Percentiles rank a stretch among this genome's conserved stretches.
Evolutionary conservation across 495 filamentous ascomycete species (phyloP).

Genomic region (Penicillium steckii): DNA sequence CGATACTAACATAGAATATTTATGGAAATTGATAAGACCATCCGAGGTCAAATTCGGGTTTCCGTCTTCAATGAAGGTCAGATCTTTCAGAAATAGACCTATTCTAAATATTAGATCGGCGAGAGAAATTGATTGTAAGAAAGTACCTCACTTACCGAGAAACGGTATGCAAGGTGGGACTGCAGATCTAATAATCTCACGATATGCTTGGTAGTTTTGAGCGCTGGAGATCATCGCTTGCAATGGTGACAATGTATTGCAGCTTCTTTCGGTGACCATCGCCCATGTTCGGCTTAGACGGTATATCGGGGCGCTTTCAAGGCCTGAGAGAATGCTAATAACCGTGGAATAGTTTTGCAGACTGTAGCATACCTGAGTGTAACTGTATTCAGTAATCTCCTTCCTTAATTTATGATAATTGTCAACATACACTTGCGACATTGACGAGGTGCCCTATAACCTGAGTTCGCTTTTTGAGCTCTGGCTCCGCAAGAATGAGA

Average conservation of each 20-base stretch:
- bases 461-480: constrained; percentile 86
- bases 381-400: background rate
- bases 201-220: constrained; percentile 90
- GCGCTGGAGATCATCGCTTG: constrained; percentile 84
- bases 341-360: constrained; percentile 93
- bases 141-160: constrained; percentile 66
- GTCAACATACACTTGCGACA: constrained; percentile 69
- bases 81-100: constrained; percentile 91
- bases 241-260: constrained; percentile 71
- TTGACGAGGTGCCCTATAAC: constrained; percentile 92
- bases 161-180: constrained; percentile 94
- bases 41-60: constrained; percentile 88
- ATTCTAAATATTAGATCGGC: background rate
- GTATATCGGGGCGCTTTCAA: constrained; percentile 84
- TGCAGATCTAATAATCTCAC: constrained; percentile 76
- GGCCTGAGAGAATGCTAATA: constrained; percentile 88
- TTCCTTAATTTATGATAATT: background rate
- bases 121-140: background rate
- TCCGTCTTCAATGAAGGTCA: constrained; percentile 95
- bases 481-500: constrained; percentile 84
- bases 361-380: constrained; percentile 69
- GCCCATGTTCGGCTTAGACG: constrained; percentile 86
- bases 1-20: constrained; percentile 89
- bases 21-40: constrained; percentile 89
- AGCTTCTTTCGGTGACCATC: constrained; percentile 73